These are phyloP conservation scores for Penicillium sp. DNA, from an alignment of 2,329 filamentous ascomycete species.

Conservation along the genomic window DNA sequence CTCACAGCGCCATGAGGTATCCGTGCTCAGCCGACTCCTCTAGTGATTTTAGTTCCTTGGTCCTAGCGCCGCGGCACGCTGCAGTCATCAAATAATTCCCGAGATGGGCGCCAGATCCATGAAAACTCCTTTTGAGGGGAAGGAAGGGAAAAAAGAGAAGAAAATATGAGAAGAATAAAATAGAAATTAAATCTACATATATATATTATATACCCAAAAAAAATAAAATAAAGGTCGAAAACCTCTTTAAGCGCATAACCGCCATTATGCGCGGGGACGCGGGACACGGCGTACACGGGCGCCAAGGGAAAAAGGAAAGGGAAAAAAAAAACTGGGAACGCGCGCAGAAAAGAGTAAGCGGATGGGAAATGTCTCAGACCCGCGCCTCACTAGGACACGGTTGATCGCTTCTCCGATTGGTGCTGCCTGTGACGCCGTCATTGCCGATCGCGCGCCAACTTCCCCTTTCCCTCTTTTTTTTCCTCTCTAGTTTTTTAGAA, in stretches of 20 bases:
- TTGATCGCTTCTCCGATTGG: conserved; percentile 26
- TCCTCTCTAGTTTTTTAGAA: background rate
- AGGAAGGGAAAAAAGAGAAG: background rate
- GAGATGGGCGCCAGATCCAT: conserved; percentile 7
- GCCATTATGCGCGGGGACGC: conserved; percentile 6
- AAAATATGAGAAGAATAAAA: background rate
- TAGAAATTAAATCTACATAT: background rate
- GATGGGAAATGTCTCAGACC: conserved; percentile 25
- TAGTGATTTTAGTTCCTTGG: conserved; percentile 5
- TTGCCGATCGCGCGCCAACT: conserved; percentile 43
- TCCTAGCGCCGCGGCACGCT: conserved; percentile 13
- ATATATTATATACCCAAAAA: no score
- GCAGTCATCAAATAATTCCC: conserved; percentile 13
- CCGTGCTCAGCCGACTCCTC: conserved; percentile 8
- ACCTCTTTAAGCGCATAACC: conserved; percentile 8
- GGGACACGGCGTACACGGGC: conserved; percentile 4
- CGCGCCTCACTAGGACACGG: conserved; percentile 23
- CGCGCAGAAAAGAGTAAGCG: conserved; percentile 1
- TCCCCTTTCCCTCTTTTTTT: conserved; percentile 11
- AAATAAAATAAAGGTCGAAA: no score
- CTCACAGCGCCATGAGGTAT: conserved; percentile 1
- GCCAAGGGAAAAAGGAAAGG: conserved; percentile 3
- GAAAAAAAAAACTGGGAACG: background rate
- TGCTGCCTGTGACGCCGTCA: conserved; percentile 27
- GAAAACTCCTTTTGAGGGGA: background rate